Conservation (phyloP, 257 asterid species). For the Rubia yunnanensis region DNA sequence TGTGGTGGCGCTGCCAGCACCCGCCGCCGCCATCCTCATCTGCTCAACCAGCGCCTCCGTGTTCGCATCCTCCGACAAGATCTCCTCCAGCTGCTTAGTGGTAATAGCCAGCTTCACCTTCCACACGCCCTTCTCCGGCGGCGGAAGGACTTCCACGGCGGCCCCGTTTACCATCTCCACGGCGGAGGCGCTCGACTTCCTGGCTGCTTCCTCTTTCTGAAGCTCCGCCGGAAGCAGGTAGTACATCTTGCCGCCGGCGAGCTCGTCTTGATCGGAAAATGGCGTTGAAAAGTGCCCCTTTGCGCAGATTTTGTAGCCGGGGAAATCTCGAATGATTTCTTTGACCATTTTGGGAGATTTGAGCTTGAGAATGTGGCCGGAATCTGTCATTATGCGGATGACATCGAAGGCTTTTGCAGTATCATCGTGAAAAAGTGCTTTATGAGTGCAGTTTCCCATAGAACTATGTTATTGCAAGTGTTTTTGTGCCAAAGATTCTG, state of each 20-base stretch:
- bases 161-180: slow-evolving; percentile 16
- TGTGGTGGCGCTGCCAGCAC: slow-evolving; percentile 1
- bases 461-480: not conserved
- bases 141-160: slow-evolving; percentile 24
- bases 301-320: slow-evolving; percentile 24
- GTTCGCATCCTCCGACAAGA: slow-evolving; percentile 46
- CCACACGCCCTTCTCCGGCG: slow-evolving; percentile 46
- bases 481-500: not conserved
- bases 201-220: slow-evolving; percentile 10
- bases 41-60: slow-evolving; percentile 62
- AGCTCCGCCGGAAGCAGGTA: slow-evolving; percentile 17
- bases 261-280: slow-evolving; percentile 21
- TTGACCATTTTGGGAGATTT: slow-evolving; percentile 31
- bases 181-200: slow-evolving; percentile 19
- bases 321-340: slow-evolving; percentile 27
- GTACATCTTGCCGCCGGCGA: slow-evolving; percentile 26
- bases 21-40: slow-evolving; percentile 58
- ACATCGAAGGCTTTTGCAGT: slow-evolving; percentile 16
- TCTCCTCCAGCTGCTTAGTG: slow-evolving; percentile 39
- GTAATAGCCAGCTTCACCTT: slow-evolving; percentile 54
- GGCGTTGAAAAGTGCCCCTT: slow-evolving; percentile 19
- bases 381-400: slow-evolving; percentile 29
- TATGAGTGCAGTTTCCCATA: slow-evolving; percentile 61
- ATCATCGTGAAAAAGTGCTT: slow-evolving; percentile 24
- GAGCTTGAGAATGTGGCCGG: slow-evolving; percentile 28